Conservation (phyloP, 345 rosid genomes). For the Murraya paniculata region DNA sequence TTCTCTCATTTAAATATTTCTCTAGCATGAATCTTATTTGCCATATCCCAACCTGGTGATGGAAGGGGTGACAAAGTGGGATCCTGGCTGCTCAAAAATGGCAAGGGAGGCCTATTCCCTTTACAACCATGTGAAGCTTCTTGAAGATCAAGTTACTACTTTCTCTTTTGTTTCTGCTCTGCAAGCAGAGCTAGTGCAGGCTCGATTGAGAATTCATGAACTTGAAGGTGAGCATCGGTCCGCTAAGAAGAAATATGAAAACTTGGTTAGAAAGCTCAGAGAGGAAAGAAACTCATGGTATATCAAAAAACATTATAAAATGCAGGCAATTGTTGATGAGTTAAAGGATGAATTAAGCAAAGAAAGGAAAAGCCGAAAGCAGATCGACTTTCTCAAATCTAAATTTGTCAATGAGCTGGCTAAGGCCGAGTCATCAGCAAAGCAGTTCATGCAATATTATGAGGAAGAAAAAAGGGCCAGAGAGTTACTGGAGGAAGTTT, state of each 20-base stretch:
- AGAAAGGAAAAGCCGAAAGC: slow-evolving; percentile 36
- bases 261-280: slow-evolving; percentile 36
- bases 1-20: background rate
- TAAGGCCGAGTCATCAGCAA: slow-evolving; percentile 32
- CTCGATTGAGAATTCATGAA: slow-evolving; percentile 29
- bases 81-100: slow-evolving; percentile 28
- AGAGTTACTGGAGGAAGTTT: slow-evolving; percentile 28
- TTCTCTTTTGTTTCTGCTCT: slow-evolving; percentile 35
- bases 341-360: slow-evolving; percentile 34
- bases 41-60: slow-evolving; percentile 17
- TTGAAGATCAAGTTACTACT: slow-evolving; percentile 33
- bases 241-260: slow-evolving; percentile 34
- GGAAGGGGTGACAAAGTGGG: slow-evolving; percentile 46
- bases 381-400: slow-evolving; percentile 32
- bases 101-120: slow-evolving; percentile 25
- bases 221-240: slow-evolving; percentile 37
- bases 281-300: slow-evolving; percentile 35
- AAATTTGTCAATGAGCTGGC: slow-evolving; percentile 40
- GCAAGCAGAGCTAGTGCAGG: slow-evolving; percentile 36
- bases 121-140: slow-evolving; percentile 27
- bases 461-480: slow-evolving; percentile 40
- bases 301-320: slow-evolving; percentile 38
- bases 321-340: slow-evolving; percentile 31
- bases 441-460: slow-evolving; percentile 19
- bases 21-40: slow-evolving; percentile 15